phyloP scores from a whole-genome alignment of 2,329 filamentous ascomycete genomes.

The Metarhizium guizhouense region DNA sequence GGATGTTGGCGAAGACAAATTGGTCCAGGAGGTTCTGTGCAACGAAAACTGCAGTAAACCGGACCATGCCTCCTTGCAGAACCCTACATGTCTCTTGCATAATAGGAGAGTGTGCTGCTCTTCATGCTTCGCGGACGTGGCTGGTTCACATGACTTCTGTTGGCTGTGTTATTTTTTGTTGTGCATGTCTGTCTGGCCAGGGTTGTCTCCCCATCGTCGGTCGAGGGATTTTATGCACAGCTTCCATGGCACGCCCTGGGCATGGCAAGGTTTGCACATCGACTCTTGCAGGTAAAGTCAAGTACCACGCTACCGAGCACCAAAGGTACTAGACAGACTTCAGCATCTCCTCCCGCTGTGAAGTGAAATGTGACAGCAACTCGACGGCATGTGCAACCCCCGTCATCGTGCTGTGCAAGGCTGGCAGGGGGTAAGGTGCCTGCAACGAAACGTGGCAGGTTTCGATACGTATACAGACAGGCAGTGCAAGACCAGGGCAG shows the following conservation, averaged over 20 bases:
- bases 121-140: not conserved
- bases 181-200: conserved; percentile 1
- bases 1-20: not conserved
- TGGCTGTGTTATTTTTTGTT: not conserved
- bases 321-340: not conserved
- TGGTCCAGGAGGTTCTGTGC: too few relatives aligned
- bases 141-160: conserved; percentile 2
- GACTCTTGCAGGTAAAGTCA: not conserved
- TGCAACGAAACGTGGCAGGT: conserved; percentile 18
- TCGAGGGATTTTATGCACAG: not conserved
- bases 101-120: not conserved
- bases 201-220: not conserved
- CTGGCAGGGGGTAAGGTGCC: not conserved
- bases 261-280: not conserved
- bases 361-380: conserved; percentile 7
- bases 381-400: conserved; percentile 1
- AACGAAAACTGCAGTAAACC: not conserved
- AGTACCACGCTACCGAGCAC: not conserved
- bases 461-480: conserved; percentile 14
- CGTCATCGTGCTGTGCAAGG: conserved; percentile 1
- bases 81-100: not conserved
- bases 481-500: not conserved
- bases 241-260: not conserved
- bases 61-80: not conserved
- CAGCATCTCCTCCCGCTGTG: not conserved